Evolutionary conservation across 1,284 basidiomycete genomes (phyloP).

Genomic region (Trichosporon inkin): DNA sequence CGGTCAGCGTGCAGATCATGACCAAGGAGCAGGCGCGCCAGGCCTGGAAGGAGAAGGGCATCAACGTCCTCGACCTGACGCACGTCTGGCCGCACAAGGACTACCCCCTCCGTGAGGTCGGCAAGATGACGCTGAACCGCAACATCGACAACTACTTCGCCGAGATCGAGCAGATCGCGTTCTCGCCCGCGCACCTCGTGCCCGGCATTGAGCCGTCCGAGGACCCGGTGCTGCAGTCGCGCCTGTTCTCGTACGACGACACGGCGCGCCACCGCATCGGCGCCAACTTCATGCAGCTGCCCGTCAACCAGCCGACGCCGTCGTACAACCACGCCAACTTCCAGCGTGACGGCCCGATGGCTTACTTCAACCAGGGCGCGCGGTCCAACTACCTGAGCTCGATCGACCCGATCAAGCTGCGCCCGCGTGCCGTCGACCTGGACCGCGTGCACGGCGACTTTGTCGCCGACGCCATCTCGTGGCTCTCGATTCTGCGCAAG

Average conservation of each 20-base stretch:
- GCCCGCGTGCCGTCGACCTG: constrained; percentile 32
- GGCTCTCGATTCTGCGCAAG: constrained; percentile 72
- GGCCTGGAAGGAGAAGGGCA: constrained; percentile 57
- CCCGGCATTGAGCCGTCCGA: constrained; percentile 82
- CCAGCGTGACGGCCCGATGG: constrained; percentile 59
- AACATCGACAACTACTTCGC: constrained; percentile 57
- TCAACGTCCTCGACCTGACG: constrained; percentile 70
- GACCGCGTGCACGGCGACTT: constrained; percentile 65
- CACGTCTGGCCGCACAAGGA: constrained; percentile 82
- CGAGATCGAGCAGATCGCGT: constrained; percentile 70
- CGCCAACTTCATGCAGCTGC: constrained; percentile 80
- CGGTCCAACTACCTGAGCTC: constrained; percentile 82
- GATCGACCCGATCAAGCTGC: constrained; percentile 52
- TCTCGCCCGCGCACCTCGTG: constrained; percentile 69
- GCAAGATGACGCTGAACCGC: constrained; percentile 79
- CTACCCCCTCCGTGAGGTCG: constrained; percentile 79
- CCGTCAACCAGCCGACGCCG: constrained; percentile 73
- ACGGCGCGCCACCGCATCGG: constrained; percentile 72
- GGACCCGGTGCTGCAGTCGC: constrained; percentile 87
- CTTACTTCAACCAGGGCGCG: constrained; percentile 70
- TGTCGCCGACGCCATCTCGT: constrained; percentile 65
- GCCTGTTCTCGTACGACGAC: constrained; percentile 93
- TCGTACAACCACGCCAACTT: constrained; percentile 69
- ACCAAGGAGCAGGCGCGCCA: constrained; percentile 82
- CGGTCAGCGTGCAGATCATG: constrained; percentile 66